phyloP scores from a whole-genome alignment of 352 stramenopile species.

The Globisporangium nagaii region DNA sequence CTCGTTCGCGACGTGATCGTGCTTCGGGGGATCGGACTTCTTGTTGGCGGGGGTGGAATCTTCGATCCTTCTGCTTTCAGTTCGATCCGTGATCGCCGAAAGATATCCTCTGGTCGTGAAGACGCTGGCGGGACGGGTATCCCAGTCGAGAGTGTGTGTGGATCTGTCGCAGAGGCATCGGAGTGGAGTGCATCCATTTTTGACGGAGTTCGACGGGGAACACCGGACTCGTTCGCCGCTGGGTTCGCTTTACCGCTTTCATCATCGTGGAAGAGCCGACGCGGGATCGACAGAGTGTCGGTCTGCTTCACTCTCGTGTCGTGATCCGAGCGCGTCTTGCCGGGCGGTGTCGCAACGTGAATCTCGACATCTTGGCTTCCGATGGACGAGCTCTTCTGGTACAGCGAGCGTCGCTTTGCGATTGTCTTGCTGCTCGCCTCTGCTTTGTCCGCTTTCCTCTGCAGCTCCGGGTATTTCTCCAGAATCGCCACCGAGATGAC shows the following conservation, averaged over 20 bases:
- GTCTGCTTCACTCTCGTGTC: background rate
- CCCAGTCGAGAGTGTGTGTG: background rate
- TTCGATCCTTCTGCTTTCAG: slow-evolving; percentile 9
- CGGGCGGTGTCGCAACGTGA: slow-evolving; percentile 18
- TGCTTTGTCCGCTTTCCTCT: slow-evolving; percentile 1
- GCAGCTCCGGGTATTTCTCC: slow-evolving; percentile 30
- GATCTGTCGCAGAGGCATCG: background rate
- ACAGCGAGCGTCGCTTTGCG: slow-evolving; percentile 15
- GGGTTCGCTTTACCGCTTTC: background rate
- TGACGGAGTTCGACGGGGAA: background rate
- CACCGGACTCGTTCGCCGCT: background rate
- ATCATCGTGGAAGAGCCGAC: slow-evolving; percentile 10
- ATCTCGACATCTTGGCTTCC: slow-evolving; percentile 26
- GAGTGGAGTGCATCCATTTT: background rate
- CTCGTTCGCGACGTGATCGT: background rate
- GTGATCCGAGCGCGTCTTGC: slow-evolving; percentile 10
- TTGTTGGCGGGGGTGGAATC: slow-evolving; percentile 8
- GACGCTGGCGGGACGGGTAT: slow-evolving; percentile 6
- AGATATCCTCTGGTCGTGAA: slow-evolving; percentile 6
- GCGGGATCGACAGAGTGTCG: background rate
- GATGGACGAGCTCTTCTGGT: slow-evolving; percentile 19
- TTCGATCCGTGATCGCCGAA: slow-evolving; percentile 11
- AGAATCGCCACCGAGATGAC: slow-evolving; percentile 36
- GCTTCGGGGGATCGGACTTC: background rate
- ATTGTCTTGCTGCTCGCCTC: slow-evolving; percentile 6